Percentiles rank a stretch among this genome's conserved stretches.
Conservation (phyloP, 2,329 filamentous ascomycete species). For the Pseudogymnoascus sp. region DNA sequence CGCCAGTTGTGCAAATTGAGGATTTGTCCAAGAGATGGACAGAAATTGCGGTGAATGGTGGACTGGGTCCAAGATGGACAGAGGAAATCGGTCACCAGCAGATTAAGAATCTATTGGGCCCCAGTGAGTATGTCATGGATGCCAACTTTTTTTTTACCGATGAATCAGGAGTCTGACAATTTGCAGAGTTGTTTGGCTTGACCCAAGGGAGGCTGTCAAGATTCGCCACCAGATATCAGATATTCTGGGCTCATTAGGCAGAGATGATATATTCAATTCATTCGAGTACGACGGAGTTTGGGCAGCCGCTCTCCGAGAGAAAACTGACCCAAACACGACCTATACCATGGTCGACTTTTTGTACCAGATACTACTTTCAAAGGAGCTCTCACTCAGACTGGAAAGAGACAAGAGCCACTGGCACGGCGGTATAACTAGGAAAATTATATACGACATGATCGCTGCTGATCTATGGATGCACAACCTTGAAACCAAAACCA, state of each 20-base stretch:
- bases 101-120: background rate
- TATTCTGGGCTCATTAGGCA: background rate
- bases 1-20: background rate
- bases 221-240: background rate
- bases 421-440: background rate
- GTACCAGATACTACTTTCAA: background rate
- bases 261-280: background rate
- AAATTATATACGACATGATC: background rate
- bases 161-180: background rate
- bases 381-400: background rate
- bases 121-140: background rate
- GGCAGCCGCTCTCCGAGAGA: background rate
- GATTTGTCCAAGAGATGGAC: background rate
- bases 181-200: background rate
- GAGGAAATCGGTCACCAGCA: background rate
- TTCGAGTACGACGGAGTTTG: background rate
- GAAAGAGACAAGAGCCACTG: background rate
- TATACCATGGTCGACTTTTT: background rate
- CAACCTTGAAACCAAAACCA: background rate
- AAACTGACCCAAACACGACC: background rate
- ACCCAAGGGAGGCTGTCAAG: background rate
- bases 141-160: background rate
- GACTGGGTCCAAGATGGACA: background rate
- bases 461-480: background rate
- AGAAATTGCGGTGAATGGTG: background rate